Percentiles rank a stretch among this genome's conserved stretches.
Conservation (phyloP, 345 rosid species). For the Heritiera littoralis region DNA sequence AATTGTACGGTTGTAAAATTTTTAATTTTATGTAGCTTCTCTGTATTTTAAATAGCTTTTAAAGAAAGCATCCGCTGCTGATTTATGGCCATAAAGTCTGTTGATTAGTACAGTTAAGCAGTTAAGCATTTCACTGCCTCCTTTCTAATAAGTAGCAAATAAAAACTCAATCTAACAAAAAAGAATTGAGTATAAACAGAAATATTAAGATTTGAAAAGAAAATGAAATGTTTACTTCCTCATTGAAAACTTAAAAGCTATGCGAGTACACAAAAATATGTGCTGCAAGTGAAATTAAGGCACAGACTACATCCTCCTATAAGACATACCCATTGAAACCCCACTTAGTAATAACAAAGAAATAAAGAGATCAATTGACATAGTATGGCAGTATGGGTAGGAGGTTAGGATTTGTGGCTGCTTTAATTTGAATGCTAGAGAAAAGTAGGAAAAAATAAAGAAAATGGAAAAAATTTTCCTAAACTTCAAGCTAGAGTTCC, state of each 20-base stretch:
- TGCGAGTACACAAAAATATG: background rate
- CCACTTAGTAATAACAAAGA: background rate
- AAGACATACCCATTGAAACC: background rate
- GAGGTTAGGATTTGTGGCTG: background rate
- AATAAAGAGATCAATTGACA: background rate
- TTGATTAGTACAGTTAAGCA: background rate
- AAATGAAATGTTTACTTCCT: background rate
- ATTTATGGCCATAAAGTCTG: background rate
- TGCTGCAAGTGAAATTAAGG: background rate
- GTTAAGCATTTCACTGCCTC: background rate
- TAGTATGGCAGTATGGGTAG: background rate
- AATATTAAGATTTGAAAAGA: background rate
- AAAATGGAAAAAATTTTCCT: background rate
- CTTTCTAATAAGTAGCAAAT: background rate
- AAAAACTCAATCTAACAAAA: background rate
- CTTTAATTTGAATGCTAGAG: background rate
- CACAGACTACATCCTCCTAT: background rate
- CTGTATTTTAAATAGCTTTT: background rate
- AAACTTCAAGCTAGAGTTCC: background rate
- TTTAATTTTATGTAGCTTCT: background rate
- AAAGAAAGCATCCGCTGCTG: background rate
- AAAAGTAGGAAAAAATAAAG: background rate
- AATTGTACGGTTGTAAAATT: background rate
- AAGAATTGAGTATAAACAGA: background rate
- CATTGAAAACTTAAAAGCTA: too few species aligned